A percentile compares a stretch with the other conserved stretches of the same genome.
Conservation (phyloP, 768 basidiomycete species). For the Artomyces pyxidatus region DNA sequence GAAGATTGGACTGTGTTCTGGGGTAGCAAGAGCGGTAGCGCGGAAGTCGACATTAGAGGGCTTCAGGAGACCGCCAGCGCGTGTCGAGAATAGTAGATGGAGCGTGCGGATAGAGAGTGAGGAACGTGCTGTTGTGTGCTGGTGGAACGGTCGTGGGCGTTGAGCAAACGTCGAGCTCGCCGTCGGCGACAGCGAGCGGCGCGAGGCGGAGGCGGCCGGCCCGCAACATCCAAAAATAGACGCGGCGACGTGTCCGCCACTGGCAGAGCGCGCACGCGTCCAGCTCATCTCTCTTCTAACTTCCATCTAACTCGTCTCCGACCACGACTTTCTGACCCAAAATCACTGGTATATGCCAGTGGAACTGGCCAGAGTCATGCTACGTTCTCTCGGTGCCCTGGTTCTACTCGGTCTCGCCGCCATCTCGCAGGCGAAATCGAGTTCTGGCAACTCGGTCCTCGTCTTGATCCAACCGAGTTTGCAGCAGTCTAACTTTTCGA, state of each 20-base stretch:
- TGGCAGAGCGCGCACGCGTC: too few species aligned
- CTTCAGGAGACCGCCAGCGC: too few species aligned
- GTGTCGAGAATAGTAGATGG: too few species aligned
- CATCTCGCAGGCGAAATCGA: conserved; percentile 49
- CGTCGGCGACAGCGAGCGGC: not conserved
- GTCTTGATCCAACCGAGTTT: conserved; percentile 73
- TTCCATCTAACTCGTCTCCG: not conserved
- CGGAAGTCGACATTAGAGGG: not conserved
- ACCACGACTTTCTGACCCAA: not conserved
- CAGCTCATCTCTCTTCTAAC: not conserved
- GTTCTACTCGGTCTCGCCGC: conserved; percentile 23
- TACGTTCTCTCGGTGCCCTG: conserved; percentile 23
- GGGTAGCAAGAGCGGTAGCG: conserved; percentile 52
- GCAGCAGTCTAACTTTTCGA: conserved; percentile 61
- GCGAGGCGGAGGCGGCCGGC: not conserved
- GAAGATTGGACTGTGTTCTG: conserved; percentile 29
- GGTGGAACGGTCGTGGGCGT: not conserved
- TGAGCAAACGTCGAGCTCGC: not conserved
- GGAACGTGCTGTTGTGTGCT: too few species aligned
- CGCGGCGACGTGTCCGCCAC: not conserved
- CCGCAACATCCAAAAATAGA: not conserved
- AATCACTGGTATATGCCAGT: not conserved
- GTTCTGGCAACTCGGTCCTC: conserved; percentile 73
- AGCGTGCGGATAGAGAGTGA: too few species aligned
- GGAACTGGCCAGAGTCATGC: not conserved